Evolutionary conservation across 495 filamentous ascomycete genomes (phyloP).

Genomic region (Lasiosphaeria miniovina): DNA sequence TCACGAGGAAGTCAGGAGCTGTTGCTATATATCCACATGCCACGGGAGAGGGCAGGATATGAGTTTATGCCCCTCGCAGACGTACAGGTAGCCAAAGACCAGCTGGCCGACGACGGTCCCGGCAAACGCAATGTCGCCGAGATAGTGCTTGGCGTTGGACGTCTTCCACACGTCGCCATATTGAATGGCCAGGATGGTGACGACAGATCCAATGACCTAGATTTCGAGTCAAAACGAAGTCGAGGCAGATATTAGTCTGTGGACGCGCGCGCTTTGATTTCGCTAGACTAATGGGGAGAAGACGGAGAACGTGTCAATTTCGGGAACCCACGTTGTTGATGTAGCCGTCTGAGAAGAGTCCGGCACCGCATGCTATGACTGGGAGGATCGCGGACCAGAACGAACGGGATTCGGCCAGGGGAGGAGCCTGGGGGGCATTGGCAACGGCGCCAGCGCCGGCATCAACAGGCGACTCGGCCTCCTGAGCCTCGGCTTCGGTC

Average conservation of each 20-base stretch:
- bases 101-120: slow-evolving; percentile 86
- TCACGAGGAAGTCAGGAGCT: neutral
- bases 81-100: slow-evolving; percentile 67
- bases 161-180: slow-evolving; percentile 62
- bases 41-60: neutral
- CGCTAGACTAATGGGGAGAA: neutral
- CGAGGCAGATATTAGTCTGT: slow-evolving; percentile 1
- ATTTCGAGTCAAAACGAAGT: neutral
- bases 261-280: neutral
- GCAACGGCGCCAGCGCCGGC: neutral
- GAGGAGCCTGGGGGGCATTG: neutral
- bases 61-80: neutral
- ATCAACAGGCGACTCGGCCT: neutral
- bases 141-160: slow-evolving; percentile 65
- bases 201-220: slow-evolving; percentile 79
- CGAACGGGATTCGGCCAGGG: slow-evolving; percentile 7
- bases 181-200: slow-evolving; percentile 62
- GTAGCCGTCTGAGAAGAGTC: slow-evolving; percentile 88
- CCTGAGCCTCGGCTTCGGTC: slow-evolving; percentile 2
- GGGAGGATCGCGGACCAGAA: slow-evolving; percentile 35
- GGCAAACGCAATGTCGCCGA: slow-evolving; percentile 79
- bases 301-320: neutral
- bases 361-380: slow-evolving; percentile 79
- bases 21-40: no score
- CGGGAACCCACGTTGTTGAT: slow-evolving; percentile 61